Evolutionary conservation across 2,329 filamentous ascomycete species (phyloP).

Genomic region (Clonostachys sp.): DNA sequence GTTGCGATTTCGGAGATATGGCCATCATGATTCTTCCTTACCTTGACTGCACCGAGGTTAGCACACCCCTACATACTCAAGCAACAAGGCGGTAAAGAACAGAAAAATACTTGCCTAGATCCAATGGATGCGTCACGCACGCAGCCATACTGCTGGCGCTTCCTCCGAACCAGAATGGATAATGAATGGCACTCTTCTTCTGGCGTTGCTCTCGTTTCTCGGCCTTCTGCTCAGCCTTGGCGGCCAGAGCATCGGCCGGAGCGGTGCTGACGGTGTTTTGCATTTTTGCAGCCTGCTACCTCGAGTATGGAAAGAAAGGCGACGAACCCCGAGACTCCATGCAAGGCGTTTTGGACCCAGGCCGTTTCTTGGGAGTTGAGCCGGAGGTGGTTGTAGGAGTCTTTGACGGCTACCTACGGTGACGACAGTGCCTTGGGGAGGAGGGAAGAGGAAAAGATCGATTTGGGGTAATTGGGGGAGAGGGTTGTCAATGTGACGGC

Average conservation of each 20-base stretch:
- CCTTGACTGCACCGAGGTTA: conserved; percentile 42
- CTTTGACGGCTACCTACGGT: too few relatives aligned
- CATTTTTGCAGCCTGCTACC: background rate
- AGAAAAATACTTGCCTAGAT: conserved; percentile 63
- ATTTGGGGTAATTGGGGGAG: too few relatives aligned
- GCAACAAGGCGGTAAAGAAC: too few relatives aligned
- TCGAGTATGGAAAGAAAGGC: too few relatives aligned
- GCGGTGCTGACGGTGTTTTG: conserved; percentile 1
- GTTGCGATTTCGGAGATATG: too few relatives aligned
- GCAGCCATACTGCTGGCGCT: conserved; percentile 91
- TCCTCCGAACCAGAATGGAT: conserved; percentile 95
- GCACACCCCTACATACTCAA: conserved; percentile 1
- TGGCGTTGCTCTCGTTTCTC: conserved; percentile 21
- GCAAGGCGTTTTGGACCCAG: too few relatives aligned
- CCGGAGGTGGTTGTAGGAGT: too few relatives aligned
- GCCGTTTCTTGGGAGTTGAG: too few relatives aligned
- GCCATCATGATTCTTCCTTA: conserved; percentile 4
- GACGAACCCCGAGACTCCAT: too few relatives aligned
- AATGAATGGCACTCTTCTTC: conserved; percentile 41
- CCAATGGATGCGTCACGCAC: conserved; percentile 86
- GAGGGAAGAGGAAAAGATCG: too few relatives aligned
- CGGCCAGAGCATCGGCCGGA: conserved; percentile 1
- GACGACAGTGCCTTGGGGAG: too few relatives aligned
- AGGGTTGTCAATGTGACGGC: too few relatives aligned
- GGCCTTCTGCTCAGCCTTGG: conserved; percentile 6